Evolutionary conservation across 768 basidiomycete genomes (phyloP), one percentile per base, ranked within the genome.

Genomic region (Rhodosporidiobolus sp.): DNA sequence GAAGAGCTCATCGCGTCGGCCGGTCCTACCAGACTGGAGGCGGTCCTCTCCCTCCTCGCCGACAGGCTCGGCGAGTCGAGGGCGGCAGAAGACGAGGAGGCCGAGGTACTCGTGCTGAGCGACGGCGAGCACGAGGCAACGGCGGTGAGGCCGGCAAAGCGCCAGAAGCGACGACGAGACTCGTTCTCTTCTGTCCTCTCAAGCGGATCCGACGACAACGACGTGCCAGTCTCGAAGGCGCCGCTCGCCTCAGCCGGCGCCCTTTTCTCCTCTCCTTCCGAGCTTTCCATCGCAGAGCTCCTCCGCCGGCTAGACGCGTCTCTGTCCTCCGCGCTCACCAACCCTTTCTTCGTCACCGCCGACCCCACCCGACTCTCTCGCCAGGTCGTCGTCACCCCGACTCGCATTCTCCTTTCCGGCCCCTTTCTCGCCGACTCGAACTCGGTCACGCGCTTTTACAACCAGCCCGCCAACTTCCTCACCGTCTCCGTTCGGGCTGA

Each of bases 401-500:
- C 65, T 0, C 32, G 69, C 1, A 35, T 67, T 11, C 22, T 50
- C 22, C 56, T 70, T 8, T 46, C 53, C 12, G 73, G 69, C 0
- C 73, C 73, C 0, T 30, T 7, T 14, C 38, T 74, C 14, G 61
- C 52, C 57, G 46, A 62, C 24, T 59, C 69, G 2, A 74, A 70
- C 54, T 54, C 61, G 4, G 49, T 74, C 30, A 30, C 43, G 1
- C 46, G 73, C 1, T 17, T 46, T 22, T 67, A 67, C 54, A 62
- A 24, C 26, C 65, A 38, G 0, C 57, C 61, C 2, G 52, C 63
- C 2, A 5, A 56, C 57, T 67, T 74, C 38, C 20, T 74, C n/a
- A 49, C 69, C 8, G 65, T 74, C 46, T 28, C 65, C 22, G 46
- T 70, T 17, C 43, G 66, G 28, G 35, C 58, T 8, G 73, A 74